phyloP scores from a whole-genome alignment of 208 protist species.

The Novymonas esmeraldas region DNA sequence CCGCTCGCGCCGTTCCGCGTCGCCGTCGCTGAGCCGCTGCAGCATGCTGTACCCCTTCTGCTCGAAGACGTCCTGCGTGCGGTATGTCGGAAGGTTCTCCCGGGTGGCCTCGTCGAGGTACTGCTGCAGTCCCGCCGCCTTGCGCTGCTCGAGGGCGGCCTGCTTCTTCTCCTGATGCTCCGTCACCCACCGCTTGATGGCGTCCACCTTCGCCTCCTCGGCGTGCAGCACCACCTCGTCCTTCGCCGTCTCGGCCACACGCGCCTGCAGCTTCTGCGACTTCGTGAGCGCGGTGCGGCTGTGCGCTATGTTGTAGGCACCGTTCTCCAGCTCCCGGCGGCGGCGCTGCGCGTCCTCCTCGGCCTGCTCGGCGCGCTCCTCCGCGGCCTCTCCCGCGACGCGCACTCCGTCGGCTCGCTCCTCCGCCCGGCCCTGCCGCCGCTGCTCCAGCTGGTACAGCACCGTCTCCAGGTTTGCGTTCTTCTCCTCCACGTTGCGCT shows the following conservation, averaged over 20 bases:
- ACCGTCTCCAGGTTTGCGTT: slow-evolving; percentile 74
- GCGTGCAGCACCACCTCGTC: slow-evolving; percentile 34
- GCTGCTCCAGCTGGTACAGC: slow-evolving; percentile 66
- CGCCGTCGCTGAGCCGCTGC: slow-evolving; percentile 34
- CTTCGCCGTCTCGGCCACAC: slow-evolving; percentile 31
- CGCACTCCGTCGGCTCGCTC: slow-evolving; percentile 34
- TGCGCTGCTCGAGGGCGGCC: slow-evolving; percentile 53
- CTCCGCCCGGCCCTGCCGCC: slow-evolving; percentile 39
- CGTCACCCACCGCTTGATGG: slow-evolving; percentile 36
- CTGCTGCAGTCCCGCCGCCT: slow-evolving; percentile 34
- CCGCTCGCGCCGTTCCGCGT: slow-evolving; percentile 28
- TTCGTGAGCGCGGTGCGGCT: slow-evolving; percentile 43
- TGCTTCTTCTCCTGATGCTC: slow-evolving; percentile 45
- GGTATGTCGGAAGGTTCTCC: slow-evolving; percentile 39
- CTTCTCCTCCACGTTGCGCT: slow-evolving; percentile 75
- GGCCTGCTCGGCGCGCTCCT: slow-evolving; percentile 63
- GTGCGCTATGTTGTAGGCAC: slow-evolving; percentile 52
- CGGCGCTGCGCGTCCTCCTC: slow-evolving; percentile 35
- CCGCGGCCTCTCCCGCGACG: slow-evolving; percentile 51
- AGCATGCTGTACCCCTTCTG: slow-evolving; percentile 59
- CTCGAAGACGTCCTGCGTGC: slow-evolving; percentile 80
- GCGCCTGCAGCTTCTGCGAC: slow-evolving; percentile 47
- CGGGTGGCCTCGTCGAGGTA: slow-evolving; percentile 31
- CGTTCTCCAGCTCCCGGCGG: slow-evolving; percentile 37
- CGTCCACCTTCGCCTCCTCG: slow-evolving; percentile 47